A percentile compares a stretch with the other conserved stretches of the same genome.
These are phyloP conservation scores for Leccinum pachyderme DNA, from an alignment of 1,284 basidiomycete species.

Conservation along the genomic window DNA sequence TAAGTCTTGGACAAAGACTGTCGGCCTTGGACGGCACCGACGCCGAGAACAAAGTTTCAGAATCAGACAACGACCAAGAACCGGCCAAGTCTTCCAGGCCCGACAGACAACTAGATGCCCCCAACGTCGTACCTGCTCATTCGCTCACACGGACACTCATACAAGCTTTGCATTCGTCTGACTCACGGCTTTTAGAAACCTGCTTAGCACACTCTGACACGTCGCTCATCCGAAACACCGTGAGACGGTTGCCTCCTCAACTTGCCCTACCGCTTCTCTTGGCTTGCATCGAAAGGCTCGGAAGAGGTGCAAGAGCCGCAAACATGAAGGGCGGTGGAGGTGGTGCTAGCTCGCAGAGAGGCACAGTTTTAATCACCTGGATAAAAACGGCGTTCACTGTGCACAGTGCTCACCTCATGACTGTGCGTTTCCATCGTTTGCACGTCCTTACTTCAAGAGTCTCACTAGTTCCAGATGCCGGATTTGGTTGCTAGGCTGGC, in stretches of 20 bases:
- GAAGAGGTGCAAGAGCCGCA: constrained; percentile 69
- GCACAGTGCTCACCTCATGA: constrained; percentile 93
- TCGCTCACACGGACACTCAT: constrained; percentile 94
- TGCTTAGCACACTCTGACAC: constrained; percentile 87
- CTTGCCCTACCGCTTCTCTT: constrained; percentile 85
- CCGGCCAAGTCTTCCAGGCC: constrained; percentile 23
- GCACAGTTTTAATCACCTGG: constrained; percentile 85
- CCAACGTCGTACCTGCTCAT: constrained; percentile 67
- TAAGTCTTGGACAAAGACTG: constrained; percentile 85
- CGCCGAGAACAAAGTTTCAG: constrained; percentile 32
- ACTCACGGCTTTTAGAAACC: constrained; percentile 84
- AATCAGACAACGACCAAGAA: constrained; percentile 47
- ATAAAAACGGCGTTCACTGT: constrained; percentile 83
- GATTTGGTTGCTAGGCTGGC: constrained; percentile 83
- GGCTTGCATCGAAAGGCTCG: constrained; percentile 87
- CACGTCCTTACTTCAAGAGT: constrained; percentile 6
- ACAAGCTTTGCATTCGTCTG: constrained; percentile 95
- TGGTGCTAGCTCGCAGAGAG: constrained; percentile 83
- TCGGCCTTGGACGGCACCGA: constrained; percentile 62
- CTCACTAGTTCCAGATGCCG: constrained; percentile 61
- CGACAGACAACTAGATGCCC: constrained; percentile 37
- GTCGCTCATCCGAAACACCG: constrained; percentile 83
- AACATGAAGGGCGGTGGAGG: constrained; percentile 80
- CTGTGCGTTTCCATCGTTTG: constrained; percentile 51
- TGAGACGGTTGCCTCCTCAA: constrained; percentile 86